Evolutionary conservation across 2,329 filamentous ascomycete species (phyloP).

Genomic region (Penicillium sp.): DNA sequence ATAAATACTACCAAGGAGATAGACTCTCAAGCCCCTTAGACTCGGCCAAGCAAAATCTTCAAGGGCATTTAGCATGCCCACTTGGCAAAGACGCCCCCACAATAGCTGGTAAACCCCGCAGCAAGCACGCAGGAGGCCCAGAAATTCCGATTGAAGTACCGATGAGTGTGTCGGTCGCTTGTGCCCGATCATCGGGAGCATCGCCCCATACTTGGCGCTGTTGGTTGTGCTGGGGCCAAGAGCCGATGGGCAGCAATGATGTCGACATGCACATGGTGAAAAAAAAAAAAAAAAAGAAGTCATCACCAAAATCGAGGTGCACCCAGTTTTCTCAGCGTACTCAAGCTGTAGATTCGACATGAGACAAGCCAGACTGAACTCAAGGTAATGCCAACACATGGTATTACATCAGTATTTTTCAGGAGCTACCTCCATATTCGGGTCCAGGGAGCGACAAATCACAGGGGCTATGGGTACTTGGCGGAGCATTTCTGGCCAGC

Average conservation of each 20-base stretch:
- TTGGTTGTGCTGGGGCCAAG: slow-evolving; percentile 13
- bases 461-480: not conserved
- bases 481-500: slow-evolving; percentile 1
- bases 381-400: not conserved
- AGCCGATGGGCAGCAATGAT: not conserved
- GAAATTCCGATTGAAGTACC: slow-evolving; percentile 3
- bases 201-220: slow-evolving; percentile 14
- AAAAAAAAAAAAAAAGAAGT: not conserved
- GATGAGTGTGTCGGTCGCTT: not conserved
- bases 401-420: not conserved
- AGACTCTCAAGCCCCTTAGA: slow-evolving; percentile 11
- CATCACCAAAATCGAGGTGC: not conserved
- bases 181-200: slow-evolving; percentile 7
- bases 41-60: slow-evolving; percentile 5
- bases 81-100: slow-evolving; percentile 12
- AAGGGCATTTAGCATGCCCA: slow-evolving; percentile 2
- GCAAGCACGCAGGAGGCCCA: slow-evolving; percentile 7
- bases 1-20: not conserved
- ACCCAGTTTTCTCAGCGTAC: not conserved
- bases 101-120: slow-evolving; percentile 15
- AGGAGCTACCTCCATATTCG: not conserved
- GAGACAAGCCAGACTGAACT: not conserved
- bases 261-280: not conserved
- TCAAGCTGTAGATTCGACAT: not conserved
- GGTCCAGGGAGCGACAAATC: slow-evolving; percentile 1